Conservation (phyloP, 495 filamentous ascomycete species). For the Penicillium chermesinum region DNA sequence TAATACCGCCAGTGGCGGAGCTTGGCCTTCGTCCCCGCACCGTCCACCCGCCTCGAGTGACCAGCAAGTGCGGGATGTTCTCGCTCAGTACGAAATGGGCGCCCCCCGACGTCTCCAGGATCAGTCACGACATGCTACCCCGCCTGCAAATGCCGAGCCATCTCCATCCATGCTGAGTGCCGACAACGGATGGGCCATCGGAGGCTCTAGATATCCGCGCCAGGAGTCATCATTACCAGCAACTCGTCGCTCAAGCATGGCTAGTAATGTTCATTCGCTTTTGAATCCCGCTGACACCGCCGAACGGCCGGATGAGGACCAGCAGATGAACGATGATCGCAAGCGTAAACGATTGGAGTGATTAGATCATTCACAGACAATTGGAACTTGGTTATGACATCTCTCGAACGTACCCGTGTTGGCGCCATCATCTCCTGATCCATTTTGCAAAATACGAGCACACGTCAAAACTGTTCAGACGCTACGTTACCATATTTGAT, state of each 20-base stretch:
- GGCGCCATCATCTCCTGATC: neutral
- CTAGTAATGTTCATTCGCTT: slow-evolving; percentile 68
- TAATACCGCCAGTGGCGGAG: slow-evolving; percentile 38
- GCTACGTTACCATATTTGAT: neutral
- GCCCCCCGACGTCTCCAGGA: slow-evolving; percentile 50
- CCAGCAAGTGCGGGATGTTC: slow-evolving; percentile 73
- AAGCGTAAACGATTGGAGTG: slow-evolving; percentile 74
- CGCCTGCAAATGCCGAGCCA: slow-evolving; percentile 53
- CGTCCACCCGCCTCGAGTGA: slow-evolving; percentile 61
- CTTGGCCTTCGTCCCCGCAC: slow-evolving; percentile 85
- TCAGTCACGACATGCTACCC: slow-evolving; percentile 67
- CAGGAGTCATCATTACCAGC: slow-evolving; percentile 52
- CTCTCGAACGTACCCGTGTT: neutral
- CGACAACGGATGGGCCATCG: slow-evolving; percentile 57
- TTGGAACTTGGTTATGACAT: neutral
- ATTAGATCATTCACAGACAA: slow-evolving; percentile 4
- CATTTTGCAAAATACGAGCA: neutral
- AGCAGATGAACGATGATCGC: slow-evolving; percentile 58
- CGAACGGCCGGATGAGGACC: slow-evolving; percentile 67
- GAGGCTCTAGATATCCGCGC: slow-evolving; percentile 38
- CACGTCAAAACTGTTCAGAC: neutral
- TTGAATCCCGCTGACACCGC: slow-evolving; percentile 83
- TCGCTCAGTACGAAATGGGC: slow-evolving; percentile 77
- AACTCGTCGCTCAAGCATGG: slow-evolving; percentile 68
- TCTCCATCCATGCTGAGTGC: slow-evolving; percentile 40